phyloP scores from a whole-genome alignment of 2,329 filamentous ascomycete genomes.

The Fusarium pseudonygamai region DNA sequence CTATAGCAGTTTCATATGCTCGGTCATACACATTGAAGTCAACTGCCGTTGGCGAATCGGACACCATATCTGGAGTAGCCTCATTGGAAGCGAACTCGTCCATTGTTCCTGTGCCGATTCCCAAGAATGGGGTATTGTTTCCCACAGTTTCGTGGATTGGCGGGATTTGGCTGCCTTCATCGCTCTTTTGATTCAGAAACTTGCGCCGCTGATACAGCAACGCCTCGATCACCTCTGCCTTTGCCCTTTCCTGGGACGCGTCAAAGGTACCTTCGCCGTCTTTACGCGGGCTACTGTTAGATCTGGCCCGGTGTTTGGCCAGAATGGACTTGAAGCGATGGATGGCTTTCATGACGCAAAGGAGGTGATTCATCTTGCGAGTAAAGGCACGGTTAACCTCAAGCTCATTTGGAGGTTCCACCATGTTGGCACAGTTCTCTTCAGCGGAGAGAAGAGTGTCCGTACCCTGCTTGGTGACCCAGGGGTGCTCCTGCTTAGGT shows the following conservation, averaged over 20 bases:
- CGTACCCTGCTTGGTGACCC: constrained; percentile 84
- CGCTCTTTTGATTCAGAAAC: constrained; percentile 46
- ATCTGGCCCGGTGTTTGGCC: constrained; percentile 36
- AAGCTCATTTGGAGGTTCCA: constrained; percentile 87
- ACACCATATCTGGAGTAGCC: constrained; percentile 65
- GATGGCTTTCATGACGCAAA: constrained; percentile 92
- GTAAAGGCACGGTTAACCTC: constrained; percentile 94
- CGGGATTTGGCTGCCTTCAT: constrained; percentile 56
- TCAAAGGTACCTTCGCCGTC: constrained; percentile 25
- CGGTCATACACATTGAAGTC: constrained; percentile 90
- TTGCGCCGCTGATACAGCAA: constrained; percentile 59
- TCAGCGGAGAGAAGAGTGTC: constrained; percentile 82
- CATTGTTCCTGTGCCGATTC: constrained; percentile 74
- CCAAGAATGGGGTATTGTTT: constrained; percentile 72
- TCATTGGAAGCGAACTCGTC: constrained; percentile 56
- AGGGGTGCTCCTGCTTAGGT: constrained; percentile 78
- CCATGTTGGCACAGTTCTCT: constrained; percentile 84
- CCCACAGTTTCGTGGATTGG: constrained; percentile 69
- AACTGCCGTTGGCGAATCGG: constrained; percentile 84
- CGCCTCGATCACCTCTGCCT: constrained; percentile 59
- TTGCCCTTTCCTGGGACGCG: constrained; percentile 48
- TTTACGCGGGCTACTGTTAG: constrained; percentile 15
- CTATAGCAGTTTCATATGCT: constrained; percentile 81
- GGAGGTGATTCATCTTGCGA: constrained; percentile 83
- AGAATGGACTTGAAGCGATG: constrained; percentile 85